Evolutionary conservation across 345 rosid genomes (phyloP), one percentile per base, ranked within the genome.

Genomic region (Ceriops tagal): DNA sequence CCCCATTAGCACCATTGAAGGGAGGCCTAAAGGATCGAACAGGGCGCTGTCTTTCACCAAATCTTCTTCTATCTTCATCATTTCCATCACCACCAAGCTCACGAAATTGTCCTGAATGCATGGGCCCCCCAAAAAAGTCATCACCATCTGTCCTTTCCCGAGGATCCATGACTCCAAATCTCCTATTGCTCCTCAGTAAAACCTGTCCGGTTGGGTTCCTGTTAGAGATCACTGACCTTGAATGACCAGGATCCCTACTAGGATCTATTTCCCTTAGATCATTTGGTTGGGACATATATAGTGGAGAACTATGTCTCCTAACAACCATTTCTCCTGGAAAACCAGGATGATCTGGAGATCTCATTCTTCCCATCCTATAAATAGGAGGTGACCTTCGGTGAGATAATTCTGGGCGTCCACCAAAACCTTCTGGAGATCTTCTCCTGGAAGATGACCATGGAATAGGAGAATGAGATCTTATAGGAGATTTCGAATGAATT

Each of bases 271-370:
- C 90, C 69, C 90, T 85, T 71, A 83, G 65, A 65, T 84, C 86
- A 81, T 89, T 82, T 46, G 83, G 81, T 68, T 89, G 77, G 52
- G 88, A 69, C 30, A 77, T 39, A 81, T 75, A 92, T 53, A 85
- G 73, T 20, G 98, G 96, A 59, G 96, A 87, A 72, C 77, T 77
- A 47, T 83, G 90, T 78, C 89, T 81, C 79, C 96, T 89, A n/a
- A 55, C 72, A 55, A 75, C 81, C 85, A 83, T 79, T n/a, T 84
- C 91, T 66, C 83, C 79, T 20, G 81, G 62, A 65, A 82, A 88
- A 75, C 88, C 79, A 80, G 90, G 71, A 64, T 83, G 87, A 3
- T 86, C 87, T 47, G 96, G 93, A 63, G 96, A 87, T 68, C 83
- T 81, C 53, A 80, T 72, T 72, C 87, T 85, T 60, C 83, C 90